A percentile compares a stretch with the other conserved stretches of the same genome.
Evolutionary conservation across 2,329 filamentous ascomycete species (phyloP).

Genomic region (Arachnomyces sp.): DNA sequence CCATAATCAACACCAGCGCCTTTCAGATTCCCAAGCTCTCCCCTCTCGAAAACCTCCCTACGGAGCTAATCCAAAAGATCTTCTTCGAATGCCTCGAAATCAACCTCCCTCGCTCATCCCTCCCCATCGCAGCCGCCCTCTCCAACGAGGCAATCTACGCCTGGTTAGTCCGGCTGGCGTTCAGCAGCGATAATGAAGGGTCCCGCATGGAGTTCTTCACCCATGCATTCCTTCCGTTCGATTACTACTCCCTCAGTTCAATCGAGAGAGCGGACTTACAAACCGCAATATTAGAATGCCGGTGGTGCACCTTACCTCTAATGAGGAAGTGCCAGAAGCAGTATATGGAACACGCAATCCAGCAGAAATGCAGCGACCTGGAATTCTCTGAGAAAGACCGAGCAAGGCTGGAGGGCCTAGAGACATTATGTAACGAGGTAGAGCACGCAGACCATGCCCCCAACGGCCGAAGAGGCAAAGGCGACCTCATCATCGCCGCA

Average conservation of each 20-base stretch:
- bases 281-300: conserved; percentile 27
- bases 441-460: conserved; percentile 16
- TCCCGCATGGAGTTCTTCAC: conserved; percentile 27
- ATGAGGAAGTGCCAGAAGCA: conserved; percentile 33
- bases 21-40: conserved; percentile 50
- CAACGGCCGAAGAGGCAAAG: conserved; percentile 21
- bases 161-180: conserved; percentile 37
- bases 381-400: conserved; percentile 21
- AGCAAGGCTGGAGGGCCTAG: conserved; percentile 18
- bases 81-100: conserved; percentile 45
- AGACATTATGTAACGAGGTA: conserved; percentile 17
- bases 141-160: conserved; percentile 35
- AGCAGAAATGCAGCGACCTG: conserved; percentile 21
- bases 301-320: conserved; percentile 34
- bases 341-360: conserved; percentile 29
- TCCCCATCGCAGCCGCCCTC: conserved; percentile 31
- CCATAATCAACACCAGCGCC: conserved; percentile 38
- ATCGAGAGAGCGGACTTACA: conserved; percentile 28
- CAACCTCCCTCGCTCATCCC: conserved; percentile 39
- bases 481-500: conserved; percentile 23
- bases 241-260: conserved; percentile 24
- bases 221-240: conserved; percentile 31
- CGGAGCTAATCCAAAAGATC: conserved; percentile 37
- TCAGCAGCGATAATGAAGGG: conserved; percentile 30
- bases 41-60: conserved; percentile 12